phyloP scores from a whole-genome alignment of 495 filamentous ascomycete genomes.

The Friedmanniomyces simplex region DNA sequence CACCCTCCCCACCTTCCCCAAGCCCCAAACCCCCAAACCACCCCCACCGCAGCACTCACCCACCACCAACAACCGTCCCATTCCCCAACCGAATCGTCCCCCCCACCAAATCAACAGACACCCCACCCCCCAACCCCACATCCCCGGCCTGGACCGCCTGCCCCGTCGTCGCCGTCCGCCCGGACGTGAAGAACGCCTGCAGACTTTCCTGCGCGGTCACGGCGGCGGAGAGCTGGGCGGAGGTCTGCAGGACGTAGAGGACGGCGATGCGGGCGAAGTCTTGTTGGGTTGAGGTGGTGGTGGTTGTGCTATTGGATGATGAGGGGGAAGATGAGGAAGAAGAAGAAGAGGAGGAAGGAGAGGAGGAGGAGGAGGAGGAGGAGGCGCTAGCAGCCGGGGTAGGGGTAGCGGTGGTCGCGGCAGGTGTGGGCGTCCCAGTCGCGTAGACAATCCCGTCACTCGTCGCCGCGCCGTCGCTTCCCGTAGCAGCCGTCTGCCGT shows the following conservation, averaged over 20 bases:
- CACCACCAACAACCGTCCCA: conserved; percentile 2
- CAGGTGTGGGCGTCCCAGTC: conserved; percentile 9
- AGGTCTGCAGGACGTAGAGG: conserved; percentile 51
- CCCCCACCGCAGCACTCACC: neutral
- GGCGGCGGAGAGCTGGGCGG: conserved; percentile 38
- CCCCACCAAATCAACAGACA: neutral
- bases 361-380: conserved; percentile 15
- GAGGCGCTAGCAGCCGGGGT: conserved; percentile 3
- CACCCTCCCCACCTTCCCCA: too few species aligned
- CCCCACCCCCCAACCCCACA: neutral
- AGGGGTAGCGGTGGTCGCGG: too few species aligned
- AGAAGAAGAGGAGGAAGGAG: conserved; percentile 3
- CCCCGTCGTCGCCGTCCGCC: neutral
- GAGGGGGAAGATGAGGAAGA: too few species aligned
- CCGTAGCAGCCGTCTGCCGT: conserved; percentile 5
- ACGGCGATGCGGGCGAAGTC: conserved; percentile 60
- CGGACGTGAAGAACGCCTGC: conserved; percentile 39
- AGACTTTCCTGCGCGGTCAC: conserved; percentile 46
- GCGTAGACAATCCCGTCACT: conserved; percentile 25
- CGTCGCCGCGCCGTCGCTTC: conserved; percentile 3
- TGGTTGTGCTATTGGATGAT: conserved; percentile 29
- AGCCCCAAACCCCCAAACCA: neutral
- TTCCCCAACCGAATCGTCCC: neutral
- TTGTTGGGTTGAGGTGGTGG: conserved; percentile 39
- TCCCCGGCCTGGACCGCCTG: neutral